phyloP scores from a whole-genome alignment of 768 basidiomycete species.

The Lentinula aciculospora region DNA sequence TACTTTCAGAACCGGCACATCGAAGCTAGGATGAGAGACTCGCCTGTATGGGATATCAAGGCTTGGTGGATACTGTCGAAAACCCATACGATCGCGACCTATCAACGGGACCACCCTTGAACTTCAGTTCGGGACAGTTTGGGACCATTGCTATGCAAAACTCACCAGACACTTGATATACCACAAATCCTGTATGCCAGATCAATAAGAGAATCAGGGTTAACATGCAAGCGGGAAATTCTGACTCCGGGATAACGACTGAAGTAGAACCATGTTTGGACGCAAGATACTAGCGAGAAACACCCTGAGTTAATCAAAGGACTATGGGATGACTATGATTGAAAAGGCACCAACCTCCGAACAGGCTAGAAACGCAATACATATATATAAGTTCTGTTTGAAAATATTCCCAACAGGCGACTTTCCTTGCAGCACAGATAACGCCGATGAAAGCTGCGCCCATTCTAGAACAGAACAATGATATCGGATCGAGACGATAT shows the following conservation, averaged over 20 bases:
- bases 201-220: neutral
- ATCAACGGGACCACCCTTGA: neutral
- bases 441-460: slow-evolving; percentile 48
- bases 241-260: slow-evolving; percentile 36
- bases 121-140: too few species aligned
- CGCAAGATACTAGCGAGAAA: slow-evolving; percentile 38
- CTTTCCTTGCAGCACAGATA: slow-evolving; percentile 38
- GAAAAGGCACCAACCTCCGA: slow-evolving; percentile 37
- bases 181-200: slow-evolving; percentile 33
- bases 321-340: neutral
- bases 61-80: slow-evolving; percentile 50
- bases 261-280: slow-evolving; percentile 54
- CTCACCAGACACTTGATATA: slow-evolving; percentile 46
- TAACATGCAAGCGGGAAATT: neutral
- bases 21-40: slow-evolving; percentile 10
- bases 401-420: neutral
- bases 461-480: slow-evolving; percentile 29
- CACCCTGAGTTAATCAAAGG: neutral
- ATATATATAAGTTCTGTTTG: too few species aligned
- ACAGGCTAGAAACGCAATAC: slow-evolving; percentile 28
- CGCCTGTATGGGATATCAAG: slow-evolving; percentile 49
- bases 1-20: neutral
- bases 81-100: slow-evolving; percentile 44
- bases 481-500: neutral
- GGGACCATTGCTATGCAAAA: neutral